Evolutionary conservation across 176 grass and related monocot genomes (phyloP), one percentile per base, ranked within the genome.

Genomic region (Chloris gayana): DNA sequence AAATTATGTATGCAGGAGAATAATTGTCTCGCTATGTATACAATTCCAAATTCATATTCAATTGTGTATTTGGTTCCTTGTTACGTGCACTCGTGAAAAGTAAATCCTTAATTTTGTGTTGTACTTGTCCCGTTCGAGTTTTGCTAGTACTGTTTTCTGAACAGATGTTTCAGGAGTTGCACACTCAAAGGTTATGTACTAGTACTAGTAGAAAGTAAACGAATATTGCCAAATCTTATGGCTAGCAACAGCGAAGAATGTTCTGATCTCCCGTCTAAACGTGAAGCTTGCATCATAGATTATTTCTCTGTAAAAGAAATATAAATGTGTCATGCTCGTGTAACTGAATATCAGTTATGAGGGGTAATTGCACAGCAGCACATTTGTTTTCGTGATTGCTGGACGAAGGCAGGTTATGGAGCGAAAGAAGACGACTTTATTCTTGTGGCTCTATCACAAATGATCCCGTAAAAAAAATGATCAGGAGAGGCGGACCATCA

Each of bases 1-100:
- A 35, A 31, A 46, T 58, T 12, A 14, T 72, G 77, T 72, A 85
- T 24, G 24, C 35, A 3, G 58, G 75, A 62, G 30, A 78, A 83
- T 65, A 88, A 58, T 81, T 45, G 26, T 46, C 45, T 76, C 45
- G 50, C 70, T 12, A 15, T 89, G 33, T 76, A 76, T 57, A 77
- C 12, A 81, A 76, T 62, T 29, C 14, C 29, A 49, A 18, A 30
- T 73, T 57, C 30, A 58, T 85, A 27, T 73, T 67, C 34, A 83
- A 58, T 13, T 14, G 67, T 67, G 39, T 49, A 56, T 72, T 57
- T 6, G 6, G 18, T 59, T 49, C 22, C 13, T 46, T 18, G 4
- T 34, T 83, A 47, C 2, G 26, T 19, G 30, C 11, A 25, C 45
- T 59, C 56, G 9, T 11, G 27, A 32, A 54, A 82, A 64, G 67